These are phyloP conservation scores for Podospora australis DNA, from an alignment of 495 filamentous ascomycete genomes.

Conservation along the genomic window DNA sequence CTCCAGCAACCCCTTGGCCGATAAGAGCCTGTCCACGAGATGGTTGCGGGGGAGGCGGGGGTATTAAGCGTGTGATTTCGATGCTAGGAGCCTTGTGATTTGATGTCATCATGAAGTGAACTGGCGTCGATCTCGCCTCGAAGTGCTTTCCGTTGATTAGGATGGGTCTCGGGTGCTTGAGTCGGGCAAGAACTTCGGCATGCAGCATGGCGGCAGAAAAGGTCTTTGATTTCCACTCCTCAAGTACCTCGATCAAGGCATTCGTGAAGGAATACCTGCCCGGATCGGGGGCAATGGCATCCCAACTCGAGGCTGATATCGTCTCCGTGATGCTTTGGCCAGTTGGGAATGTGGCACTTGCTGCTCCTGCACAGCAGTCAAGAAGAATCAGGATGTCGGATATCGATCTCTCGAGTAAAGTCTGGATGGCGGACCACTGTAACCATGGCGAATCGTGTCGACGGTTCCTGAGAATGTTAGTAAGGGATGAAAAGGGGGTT, in stretches of 20 bases:
- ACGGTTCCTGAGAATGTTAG: conserved; percentile 21
- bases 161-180: conserved; percentile 47
- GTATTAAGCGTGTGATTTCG: conserved; percentile 35
- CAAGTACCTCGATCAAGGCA: conserved; percentile 44
- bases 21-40: conserved; percentile 8
- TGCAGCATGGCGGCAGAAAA: conserved; percentile 49
- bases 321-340: conserved; percentile 47
- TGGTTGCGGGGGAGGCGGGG: conserved; percentile 27
- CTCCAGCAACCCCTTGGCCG: conserved; percentile 6
- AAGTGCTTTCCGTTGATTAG: conserved; percentile 43
- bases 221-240: conserved; percentile 40
- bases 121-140: conserved; percentile 44
- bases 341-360: conserved; percentile 42
- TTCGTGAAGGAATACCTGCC: conserved; percentile 48
- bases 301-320: conserved; percentile 48
- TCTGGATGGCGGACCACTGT: conserved; percentile 51
- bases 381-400: conserved; percentile 49
- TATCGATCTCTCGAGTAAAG: conserved; percentile 43
- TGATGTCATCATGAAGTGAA: conserved; percentile 49
- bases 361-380: conserved; percentile 48
- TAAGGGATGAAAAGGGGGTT: neutral
- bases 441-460: conserved; percentile 38
- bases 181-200: conserved; percentile 43
- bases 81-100: conserved; percentile 48
- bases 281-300: conserved; percentile 45